Evolutionary conservation across 306 rosid genomes (phyloP).

Genomic region (Prunus fruticosa): DNA sequence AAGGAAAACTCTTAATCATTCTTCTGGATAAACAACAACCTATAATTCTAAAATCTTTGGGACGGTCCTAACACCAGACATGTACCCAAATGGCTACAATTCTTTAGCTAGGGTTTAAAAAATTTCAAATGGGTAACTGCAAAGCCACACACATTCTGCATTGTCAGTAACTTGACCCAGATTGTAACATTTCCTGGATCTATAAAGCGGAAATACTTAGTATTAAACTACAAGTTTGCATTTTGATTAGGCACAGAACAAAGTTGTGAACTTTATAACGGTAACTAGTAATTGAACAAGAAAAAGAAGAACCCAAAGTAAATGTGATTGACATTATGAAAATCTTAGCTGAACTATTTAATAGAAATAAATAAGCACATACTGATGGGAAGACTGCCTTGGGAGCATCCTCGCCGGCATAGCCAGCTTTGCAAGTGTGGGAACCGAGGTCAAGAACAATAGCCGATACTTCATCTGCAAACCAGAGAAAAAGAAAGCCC

Average conservation of each 20-base stretch:
- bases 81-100: neutral
- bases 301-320: neutral
- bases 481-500: neutral
- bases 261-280: neutral
- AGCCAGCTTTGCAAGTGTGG: conserved; percentile 97
- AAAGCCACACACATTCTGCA: neutral
- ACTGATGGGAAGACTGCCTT: conserved; percentile 98
- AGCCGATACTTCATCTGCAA: conserved; percentile 91
- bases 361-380: conserved; percentile 18
- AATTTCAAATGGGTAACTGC: neutral
- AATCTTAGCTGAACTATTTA: neutral
- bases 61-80: neutral
- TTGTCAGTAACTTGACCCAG: neutral
- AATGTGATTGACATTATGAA: neutral
- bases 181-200: neutral
- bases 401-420: conserved; percentile 98
- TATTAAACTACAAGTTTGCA: neutral
- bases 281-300: neutral
- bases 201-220: neutral
- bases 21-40: neutral
- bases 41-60: neutral
- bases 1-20: neutral
- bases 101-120: neutral
- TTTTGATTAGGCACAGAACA: neutral
- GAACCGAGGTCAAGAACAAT: conserved; percentile 89